These are phyloP conservation scores for Zangia roseola DNA, from an alignment of 768 basidiomycete genomes.

Conservation along the genomic window DNA sequence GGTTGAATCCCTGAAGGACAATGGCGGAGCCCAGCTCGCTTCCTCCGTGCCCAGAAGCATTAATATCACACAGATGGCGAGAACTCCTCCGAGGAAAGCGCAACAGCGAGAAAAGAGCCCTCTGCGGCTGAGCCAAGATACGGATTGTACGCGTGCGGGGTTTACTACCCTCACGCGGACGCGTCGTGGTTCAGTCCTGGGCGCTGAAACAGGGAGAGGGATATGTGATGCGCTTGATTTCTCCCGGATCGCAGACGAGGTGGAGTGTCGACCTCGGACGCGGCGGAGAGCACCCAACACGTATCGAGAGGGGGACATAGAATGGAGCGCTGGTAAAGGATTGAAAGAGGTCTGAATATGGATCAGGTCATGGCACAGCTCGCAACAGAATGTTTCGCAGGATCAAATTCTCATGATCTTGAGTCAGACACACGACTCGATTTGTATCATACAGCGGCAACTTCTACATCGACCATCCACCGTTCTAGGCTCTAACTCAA, in stretches of 20 bases:
- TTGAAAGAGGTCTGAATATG: not conserved
- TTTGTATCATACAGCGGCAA: slow-evolving; percentile 9
- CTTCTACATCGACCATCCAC: slow-evolving; percentile 5
- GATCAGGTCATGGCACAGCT: not conserved
- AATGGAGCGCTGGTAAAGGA: not conserved
- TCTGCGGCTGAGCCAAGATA: slow-evolving; percentile 49
- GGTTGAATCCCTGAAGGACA: slow-evolving; percentile 50
- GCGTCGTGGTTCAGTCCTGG: slow-evolving; percentile 49
- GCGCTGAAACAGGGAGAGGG: slow-evolving; percentile 56
- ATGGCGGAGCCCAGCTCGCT: slow-evolving; percentile 36
- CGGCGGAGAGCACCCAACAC: slow-evolving; percentile 6
- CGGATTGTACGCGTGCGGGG: slow-evolving; percentile 37
- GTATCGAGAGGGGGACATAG: slow-evolving; percentile 6
- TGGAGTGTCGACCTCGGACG: not conserved
- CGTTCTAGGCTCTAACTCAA: slow-evolving; percentile 11
- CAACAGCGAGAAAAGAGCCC: slow-evolving; percentile 54
- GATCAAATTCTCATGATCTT: too few species aligned
- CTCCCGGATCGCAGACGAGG: slow-evolving; percentile 37
- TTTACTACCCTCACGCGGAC: slow-evolving; percentile 60
- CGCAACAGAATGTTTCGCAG: too few species aligned
- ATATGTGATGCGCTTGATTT: slow-evolving; percentile 49
- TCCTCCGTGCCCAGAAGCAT: slow-evolving; percentile 43
- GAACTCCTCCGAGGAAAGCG: slow-evolving; percentile 49
- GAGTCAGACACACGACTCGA: not conserved
- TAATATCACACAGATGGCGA: slow-evolving; percentile 45